These are phyloP conservation scores for Russula emetica DNA, from an alignment of 768 basidiomycete genomes.

Conservation along the genomic window DNA sequence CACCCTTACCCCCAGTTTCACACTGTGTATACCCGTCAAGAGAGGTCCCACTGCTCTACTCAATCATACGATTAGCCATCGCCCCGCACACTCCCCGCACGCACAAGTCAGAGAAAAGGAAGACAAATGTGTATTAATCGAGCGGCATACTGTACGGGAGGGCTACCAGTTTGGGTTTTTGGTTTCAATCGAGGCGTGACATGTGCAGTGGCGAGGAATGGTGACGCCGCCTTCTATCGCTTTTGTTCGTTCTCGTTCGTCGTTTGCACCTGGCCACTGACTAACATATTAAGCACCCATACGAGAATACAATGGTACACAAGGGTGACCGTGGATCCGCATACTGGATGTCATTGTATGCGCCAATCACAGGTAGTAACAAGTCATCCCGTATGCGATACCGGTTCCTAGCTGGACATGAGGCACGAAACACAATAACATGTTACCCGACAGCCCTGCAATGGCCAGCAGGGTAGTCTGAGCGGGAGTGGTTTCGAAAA, in stretches of 20 bases:
- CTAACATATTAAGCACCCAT: not conserved
- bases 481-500: not conserved
- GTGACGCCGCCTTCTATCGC: not conserved
- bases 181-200: not conserved
- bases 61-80: not conserved
- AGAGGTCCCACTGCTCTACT: not conserved
- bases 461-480: not conserved
- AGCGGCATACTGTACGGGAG: not conserved
- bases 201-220: not conserved
- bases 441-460: not conserved
- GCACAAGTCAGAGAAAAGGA: not conserved
- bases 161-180: not conserved
- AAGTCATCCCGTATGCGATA: not conserved
- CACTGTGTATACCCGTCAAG: not conserved
- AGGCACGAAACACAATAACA: not conserved
- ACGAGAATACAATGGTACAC: not conserved
- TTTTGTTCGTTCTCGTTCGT: slow-evolving; percentile 7
- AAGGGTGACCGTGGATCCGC: not conserved
- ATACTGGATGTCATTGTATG: not conserved
- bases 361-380: not conserved
- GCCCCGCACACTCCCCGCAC: not conserved
- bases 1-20: not conserved
- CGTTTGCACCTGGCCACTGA: not conserved
- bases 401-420: not conserved
- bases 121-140: not conserved